Conservation (phyloP, 73 alveolate genomes). For the Tetrahymena thermophila region DNA sequence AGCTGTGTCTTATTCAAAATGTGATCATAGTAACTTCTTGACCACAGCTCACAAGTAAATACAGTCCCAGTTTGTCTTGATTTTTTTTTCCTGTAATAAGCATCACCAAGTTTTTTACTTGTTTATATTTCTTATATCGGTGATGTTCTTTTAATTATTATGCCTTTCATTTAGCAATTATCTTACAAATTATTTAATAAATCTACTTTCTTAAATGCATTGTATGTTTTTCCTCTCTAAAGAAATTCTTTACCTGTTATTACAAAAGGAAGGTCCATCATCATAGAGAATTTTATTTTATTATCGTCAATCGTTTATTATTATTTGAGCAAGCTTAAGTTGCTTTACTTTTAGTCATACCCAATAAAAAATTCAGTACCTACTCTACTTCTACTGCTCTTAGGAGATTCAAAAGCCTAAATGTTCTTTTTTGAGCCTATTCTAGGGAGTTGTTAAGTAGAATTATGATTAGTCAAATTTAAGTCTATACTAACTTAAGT, state of each 20-base stretch:
- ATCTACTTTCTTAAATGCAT: neutral
- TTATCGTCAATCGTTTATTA: neutral
- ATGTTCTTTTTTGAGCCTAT: neutral
- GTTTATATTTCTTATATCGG: neutral
- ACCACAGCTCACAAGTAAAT: neutral
- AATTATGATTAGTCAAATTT: neutral
- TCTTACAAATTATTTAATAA: neutral
- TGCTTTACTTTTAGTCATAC: neutral
- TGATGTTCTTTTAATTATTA: neutral
- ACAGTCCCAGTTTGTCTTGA: neutral
- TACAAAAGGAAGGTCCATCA: neutral
- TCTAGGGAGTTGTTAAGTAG: neutral
- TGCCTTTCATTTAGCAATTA: neutral
- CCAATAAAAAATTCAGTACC: neutral
- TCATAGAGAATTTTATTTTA: neutral
- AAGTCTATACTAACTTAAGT: neutral
- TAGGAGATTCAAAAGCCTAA: neutral
- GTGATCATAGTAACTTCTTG: neutral
- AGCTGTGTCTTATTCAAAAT: neutral
- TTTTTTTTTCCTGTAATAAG: neutral
- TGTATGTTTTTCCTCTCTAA: neutral
- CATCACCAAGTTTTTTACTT: neutral
- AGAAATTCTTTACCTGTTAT: neutral
- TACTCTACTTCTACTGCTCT: neutral
- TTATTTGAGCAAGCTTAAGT: neutral